phyloP scores from a whole-genome alignment of 176 grass and related monocot genomes.

The Luzula sylvatica region DNA sequence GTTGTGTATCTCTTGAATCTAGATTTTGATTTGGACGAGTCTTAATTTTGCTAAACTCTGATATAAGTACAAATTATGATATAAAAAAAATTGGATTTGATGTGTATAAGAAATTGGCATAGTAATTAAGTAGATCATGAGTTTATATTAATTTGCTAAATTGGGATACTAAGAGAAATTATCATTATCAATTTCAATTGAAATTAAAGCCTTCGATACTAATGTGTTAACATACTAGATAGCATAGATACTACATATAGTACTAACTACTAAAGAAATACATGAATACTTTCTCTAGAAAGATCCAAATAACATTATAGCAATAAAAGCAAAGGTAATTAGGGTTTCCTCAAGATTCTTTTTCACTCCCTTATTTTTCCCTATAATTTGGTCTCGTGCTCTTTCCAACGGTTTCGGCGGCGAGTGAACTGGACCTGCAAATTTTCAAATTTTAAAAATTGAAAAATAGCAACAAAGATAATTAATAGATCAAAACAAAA shows the following conservation, averaged over 20 bases:
- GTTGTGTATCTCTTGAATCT: slow-evolving; percentile 61
- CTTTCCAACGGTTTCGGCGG: slow-evolving; percentile 23
- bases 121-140: no score
- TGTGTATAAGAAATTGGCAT: no score
- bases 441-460: slow-evolving; percentile 2
- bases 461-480: not conserved
- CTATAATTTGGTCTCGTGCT: slow-evolving; percentile 28
- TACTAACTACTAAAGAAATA: not conserved
- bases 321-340: slow-evolving; percentile 23
- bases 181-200: no score
- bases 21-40: slow-evolving; percentile 11
- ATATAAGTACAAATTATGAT: no score
- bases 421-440: not conserved
- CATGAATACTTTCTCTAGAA: slow-evolving; percentile 21
- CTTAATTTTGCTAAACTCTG: not conserved
- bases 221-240: no score
- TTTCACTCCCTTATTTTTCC: slow-evolving; percentile 40
- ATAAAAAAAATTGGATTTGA: no score
- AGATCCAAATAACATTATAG: slow-evolving; percentile 15
- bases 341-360: slow-evolving; percentile 3
- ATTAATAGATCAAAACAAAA: not conserved
- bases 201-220: no score
- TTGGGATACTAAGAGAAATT: no score
- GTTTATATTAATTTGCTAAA: no score
- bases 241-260: not conserved